These are phyloP conservation scores for Favolaschia claudopus DNA, from an alignment of 768 basidiomycete species.

Conservation along the genomic window DNA sequence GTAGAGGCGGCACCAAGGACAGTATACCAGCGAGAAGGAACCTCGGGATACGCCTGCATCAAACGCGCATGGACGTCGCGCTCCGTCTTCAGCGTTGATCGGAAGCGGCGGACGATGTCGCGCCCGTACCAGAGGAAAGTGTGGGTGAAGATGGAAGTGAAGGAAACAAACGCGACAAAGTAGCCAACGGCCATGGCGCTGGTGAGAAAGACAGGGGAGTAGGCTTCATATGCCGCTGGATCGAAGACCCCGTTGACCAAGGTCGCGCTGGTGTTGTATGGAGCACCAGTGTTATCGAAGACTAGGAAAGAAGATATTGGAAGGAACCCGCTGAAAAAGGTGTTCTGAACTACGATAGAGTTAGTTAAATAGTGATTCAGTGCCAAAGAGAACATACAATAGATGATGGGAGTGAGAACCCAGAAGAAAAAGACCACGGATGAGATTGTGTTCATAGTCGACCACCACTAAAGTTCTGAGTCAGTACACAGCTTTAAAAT, in stretches of 20 bases:
- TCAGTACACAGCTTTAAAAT: not conserved
- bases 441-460: constrained; percentile 72
- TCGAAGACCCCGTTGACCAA: constrained; percentile 74
- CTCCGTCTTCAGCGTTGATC: constrained; percentile 71
- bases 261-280: constrained; percentile 67
- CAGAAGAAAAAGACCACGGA: constrained; percentile 76
- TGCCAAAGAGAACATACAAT: constrained; percentile 57
- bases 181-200: constrained; percentile 72
- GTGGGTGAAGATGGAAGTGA: constrained; percentile 79
- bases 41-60: constrained; percentile 82
- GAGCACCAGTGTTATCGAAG: constrained; percentile 78
- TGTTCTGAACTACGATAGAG: constrained; percentile 65
- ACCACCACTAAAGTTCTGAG: constrained; percentile 73
- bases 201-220: constrained; percentile 83
- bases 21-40: constrained; percentile 79
- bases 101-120: constrained; percentile 77
- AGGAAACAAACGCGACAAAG: constrained; percentile 79
- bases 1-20: constrained; percentile 60
- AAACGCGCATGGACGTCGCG: constrained; percentile 86
- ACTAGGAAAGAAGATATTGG: constrained; percentile 71
- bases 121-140: constrained; percentile 86
- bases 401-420: constrained; percentile 76
- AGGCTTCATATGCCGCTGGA: constrained; percentile 68
- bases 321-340: constrained; percentile 71
- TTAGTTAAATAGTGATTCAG: not conserved